Conservation (phyloP, 2,329 filamentous ascomycete genomes). For the Neonectria sp. region DNA sequence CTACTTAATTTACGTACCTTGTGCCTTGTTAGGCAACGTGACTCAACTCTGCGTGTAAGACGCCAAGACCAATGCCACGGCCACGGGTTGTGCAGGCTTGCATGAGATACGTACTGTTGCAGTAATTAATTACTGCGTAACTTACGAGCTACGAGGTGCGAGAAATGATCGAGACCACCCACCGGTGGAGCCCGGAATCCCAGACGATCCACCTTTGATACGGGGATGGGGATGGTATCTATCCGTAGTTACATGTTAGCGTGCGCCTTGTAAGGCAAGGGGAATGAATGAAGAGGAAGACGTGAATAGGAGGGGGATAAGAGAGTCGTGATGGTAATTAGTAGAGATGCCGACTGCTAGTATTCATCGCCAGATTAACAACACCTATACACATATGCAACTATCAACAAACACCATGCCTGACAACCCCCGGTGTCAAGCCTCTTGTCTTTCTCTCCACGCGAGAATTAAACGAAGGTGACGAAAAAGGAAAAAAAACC, state of each 20-base stretch:
- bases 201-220: neutral
- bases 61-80: neutral
- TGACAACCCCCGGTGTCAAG: too few relatives aligned
- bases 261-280: conserved; percentile 9
- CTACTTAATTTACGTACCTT: too few relatives aligned
- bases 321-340: neutral
- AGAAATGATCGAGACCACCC: conserved; percentile 2
- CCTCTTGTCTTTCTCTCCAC: neutral
- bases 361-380: too few relatives aligned
- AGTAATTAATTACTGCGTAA: too few relatives aligned
- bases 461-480: neutral
- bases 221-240: neutral
- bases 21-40: too few relatives aligned
- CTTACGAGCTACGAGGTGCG: neutral
- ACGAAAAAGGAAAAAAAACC: neutral
- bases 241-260: neutral
- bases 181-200: neutral
- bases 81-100: neutral
- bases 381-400: too few relatives aligned
- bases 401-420: too few relatives aligned
- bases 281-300: neutral
- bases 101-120: too few relatives aligned
- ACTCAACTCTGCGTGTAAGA: neutral
- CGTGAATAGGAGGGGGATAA: neutral
- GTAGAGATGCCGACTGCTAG: too few relatives aligned